Conservation (phyloP, 345 rosid genomes). For the Citrus reticulata region DNA sequence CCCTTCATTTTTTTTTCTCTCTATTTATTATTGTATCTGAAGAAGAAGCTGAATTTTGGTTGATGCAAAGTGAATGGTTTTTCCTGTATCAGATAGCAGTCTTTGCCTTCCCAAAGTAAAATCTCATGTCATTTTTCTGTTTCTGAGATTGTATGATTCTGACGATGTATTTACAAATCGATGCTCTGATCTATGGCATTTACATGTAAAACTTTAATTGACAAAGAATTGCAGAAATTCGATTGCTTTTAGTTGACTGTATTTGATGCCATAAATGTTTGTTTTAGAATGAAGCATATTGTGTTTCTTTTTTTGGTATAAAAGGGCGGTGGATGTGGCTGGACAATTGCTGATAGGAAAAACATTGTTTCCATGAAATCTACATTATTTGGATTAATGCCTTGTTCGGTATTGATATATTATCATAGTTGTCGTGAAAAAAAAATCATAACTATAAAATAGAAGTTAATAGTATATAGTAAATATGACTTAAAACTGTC, state of each 20-base stretch:
- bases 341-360: not conserved
- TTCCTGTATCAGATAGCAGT: not conserved
- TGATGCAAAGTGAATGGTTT: not conserved
- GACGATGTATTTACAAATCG: not conserved
- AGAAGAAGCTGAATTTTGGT: not conserved
- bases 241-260: not conserved
- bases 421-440: rapidly evolving
- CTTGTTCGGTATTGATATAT: too few relatives aligned
- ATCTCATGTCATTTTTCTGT: not conserved
- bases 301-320: not conserved
- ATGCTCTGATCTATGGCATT: not conserved
- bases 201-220: not conserved
- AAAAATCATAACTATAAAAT: too few relatives aligned
- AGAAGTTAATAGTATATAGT: too few relatives aligned
- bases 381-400: too few relatives aligned
- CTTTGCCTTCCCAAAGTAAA: not conserved
- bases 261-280: not conserved
- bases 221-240: not conserved
- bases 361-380: too few relatives aligned
- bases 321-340: not conserved
- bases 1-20: too few relatives aligned
- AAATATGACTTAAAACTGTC: rapidly evolving
- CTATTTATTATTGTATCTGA: too few relatives aligned
- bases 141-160: not conserved
- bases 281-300: not conserved